A percentile compares a stretch with the other conserved stretches of the same genome.
Evolutionary conservation across 1,284 basidiomycete species (phyloP).

Genomic region (Naganishia cerealis): DNA sequence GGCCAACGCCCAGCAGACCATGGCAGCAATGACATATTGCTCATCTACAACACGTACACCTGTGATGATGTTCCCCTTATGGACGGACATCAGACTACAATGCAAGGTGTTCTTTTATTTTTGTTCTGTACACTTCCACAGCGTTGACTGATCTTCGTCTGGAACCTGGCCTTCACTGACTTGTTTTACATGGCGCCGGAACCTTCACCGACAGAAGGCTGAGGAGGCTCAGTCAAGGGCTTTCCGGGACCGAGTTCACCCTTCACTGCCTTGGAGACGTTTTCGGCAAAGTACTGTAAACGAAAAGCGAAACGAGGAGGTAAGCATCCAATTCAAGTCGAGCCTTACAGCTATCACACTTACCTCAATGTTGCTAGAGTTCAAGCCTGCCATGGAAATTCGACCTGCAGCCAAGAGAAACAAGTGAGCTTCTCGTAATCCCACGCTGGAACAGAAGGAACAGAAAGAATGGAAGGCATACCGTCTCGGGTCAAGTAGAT

Average conservation of each 20-base stretch:
- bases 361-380: slow-evolving; percentile 74
- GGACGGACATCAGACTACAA: not conserved
- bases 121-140: slow-evolving; percentile 13
- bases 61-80: not conserved
- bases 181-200: slow-evolving; percentile 7
- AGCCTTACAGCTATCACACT: slow-evolving; percentile 35
- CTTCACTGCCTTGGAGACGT: slow-evolving; percentile 78
- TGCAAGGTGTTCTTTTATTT: not conserved
- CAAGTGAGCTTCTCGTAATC: slow-evolving; percentile 20
- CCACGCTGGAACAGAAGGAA: not conserved
- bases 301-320: slow-evolving; percentile 2
- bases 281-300: slow-evolving; percentile 72
- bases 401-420: slow-evolving; percentile 62
- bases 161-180: not conserved
- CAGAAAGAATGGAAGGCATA: slow-evolving; percentile 34
- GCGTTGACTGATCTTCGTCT: too few species aligned
- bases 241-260: slow-evolving; percentile 59
- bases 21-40: not conserved
- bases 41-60: slow-evolving; percentile 3
- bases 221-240: slow-evolving; percentile 6
- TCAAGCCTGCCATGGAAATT: slow-evolving; percentile 95
- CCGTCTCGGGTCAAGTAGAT: slow-evolving; percentile 69
- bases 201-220: slow-evolving; percentile 17
- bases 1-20: not conserved
- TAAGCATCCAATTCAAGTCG: not conserved